Conservation (phyloP, 202 grass and related monocot species). For the Musa balbisiana region DNA sequence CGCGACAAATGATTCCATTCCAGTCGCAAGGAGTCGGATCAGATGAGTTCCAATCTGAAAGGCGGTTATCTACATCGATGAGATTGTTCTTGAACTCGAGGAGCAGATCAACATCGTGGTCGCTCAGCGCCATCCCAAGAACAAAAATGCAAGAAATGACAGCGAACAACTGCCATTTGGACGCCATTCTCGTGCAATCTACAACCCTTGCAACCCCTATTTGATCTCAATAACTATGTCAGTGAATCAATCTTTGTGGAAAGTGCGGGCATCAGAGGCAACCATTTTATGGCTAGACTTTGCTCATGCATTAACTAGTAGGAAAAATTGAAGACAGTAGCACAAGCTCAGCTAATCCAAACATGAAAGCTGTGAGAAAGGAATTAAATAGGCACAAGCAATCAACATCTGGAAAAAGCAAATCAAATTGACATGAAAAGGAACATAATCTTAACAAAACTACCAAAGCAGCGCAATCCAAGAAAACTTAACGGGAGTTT, state of each 20-base stretch:
- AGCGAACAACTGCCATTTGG: not conserved
- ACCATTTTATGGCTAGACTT: not conserved
- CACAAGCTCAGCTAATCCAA: not conserved
- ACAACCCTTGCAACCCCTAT: not conserved
- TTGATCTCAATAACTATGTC: not conserved
- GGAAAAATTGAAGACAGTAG: not conserved
- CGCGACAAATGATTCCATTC: slow-evolving; percentile 64
- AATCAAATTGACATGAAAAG: not conserved
- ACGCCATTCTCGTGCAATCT: not conserved
- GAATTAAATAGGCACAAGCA: not conserved
- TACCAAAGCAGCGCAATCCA: not conserved
- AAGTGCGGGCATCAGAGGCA: not conserved
- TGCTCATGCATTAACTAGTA: not conserved
- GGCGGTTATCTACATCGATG: slow-evolving; percentile 39
- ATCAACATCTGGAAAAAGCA: not conserved
- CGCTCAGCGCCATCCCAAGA: not conserved
- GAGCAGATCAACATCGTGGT: slow-evolving; percentile 19
- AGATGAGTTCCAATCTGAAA: slow-evolving; percentile 43
- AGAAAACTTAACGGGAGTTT: not conserved
- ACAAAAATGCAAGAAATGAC: slow-evolving; percentile 19
- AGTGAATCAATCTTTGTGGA: not conserved
- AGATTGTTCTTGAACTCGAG: slow-evolving; percentile 50
- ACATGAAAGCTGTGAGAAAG: not conserved
- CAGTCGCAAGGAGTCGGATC: slow-evolving; percentile 47
- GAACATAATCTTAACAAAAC: not conserved